phyloP scores from a whole-genome alignment of 441 rosid species.

The Gossypium trilobum region DNA sequence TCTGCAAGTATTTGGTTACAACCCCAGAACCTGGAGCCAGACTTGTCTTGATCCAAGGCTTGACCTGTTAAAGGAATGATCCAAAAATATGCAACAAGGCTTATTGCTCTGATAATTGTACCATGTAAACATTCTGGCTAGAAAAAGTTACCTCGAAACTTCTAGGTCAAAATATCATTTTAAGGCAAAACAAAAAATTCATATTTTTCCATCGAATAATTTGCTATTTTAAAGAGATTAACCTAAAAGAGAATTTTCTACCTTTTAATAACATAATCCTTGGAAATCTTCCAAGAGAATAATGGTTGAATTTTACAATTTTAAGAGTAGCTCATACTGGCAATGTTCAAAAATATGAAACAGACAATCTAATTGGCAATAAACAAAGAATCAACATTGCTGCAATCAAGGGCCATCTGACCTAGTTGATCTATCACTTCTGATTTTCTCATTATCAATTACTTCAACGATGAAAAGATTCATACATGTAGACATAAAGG shows the following conservation, averaged over 20 bases:
- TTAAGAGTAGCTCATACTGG: background rate
- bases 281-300: background rate
- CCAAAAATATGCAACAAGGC: background rate
- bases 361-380: background rate
- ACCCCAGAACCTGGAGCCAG: slow-evolving; percentile 97
- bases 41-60: slow-evolving; percentile 90
- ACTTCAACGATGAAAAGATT: background rate
- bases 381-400: background rate
- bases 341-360: background rate
- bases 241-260: background rate
- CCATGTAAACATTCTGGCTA: background rate
- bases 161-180: background rate
- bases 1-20: slow-evolving; percentile 70
- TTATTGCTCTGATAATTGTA: background rate
- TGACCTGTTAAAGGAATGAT: slow-evolving; percentile 41
- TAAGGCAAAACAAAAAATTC: background rate
- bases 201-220: background rate
- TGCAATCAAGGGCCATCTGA: background rate
- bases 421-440: background rate
- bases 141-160: background rate
- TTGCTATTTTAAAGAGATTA: background rate
- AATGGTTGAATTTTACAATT: background rate
- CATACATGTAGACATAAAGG: background rate
- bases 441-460: background rate
- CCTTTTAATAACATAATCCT: background rate